These are phyloP conservation scores for Yamadazyma atmosphaerica DNA, from an alignment of 1,139 yeast species.

Conservation along the genomic window DNA sequence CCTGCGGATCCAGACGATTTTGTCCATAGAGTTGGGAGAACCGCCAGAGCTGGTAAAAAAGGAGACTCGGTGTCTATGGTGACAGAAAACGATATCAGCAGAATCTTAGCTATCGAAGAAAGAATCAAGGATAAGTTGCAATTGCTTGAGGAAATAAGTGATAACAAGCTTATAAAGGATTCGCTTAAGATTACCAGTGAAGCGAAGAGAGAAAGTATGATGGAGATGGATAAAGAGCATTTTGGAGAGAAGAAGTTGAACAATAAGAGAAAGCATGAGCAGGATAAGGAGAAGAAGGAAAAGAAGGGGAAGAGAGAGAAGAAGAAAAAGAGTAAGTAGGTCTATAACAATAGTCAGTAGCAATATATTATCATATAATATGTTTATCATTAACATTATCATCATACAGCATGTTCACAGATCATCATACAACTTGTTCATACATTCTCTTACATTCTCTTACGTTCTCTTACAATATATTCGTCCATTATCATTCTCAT, in stretches of 20 bases:
- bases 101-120: conserved; percentile 84
- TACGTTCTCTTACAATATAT: too few species aligned
- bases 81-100: conserved; percentile 78
- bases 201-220: conserved; percentile 85
- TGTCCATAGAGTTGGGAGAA: conserved; percentile 98
- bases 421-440: too few species aligned
- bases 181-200: conserved; percentile 68
- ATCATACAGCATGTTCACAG: too few species aligned
- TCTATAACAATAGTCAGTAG: too few species aligned
- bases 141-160: conserved; percentile 67
- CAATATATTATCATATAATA: too few species aligned
- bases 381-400: too few species aligned
- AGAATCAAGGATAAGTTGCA: conserved; percentile 79
- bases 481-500: too few species aligned
- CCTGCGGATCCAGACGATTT: conserved; percentile 98
- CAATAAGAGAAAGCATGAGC: conserved; percentile 49
- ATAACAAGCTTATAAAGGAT: conserved; percentile 71
- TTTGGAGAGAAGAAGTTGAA: conserved; percentile 74
- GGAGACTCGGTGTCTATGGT: conserved; percentile 63
- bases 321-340: conserved; percentile 3
- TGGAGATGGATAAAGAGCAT: conserved; percentile 91
- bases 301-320: conserved; percentile 5
- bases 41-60: conserved; percentile 96
- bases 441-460: too few species aligned
- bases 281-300: conserved; percentile 4